These are phyloP conservation scores for Colletotrichum destructivum DNA, from an alignment of 2,329 filamentous ascomycete species.

Conservation along the genomic window DNA sequence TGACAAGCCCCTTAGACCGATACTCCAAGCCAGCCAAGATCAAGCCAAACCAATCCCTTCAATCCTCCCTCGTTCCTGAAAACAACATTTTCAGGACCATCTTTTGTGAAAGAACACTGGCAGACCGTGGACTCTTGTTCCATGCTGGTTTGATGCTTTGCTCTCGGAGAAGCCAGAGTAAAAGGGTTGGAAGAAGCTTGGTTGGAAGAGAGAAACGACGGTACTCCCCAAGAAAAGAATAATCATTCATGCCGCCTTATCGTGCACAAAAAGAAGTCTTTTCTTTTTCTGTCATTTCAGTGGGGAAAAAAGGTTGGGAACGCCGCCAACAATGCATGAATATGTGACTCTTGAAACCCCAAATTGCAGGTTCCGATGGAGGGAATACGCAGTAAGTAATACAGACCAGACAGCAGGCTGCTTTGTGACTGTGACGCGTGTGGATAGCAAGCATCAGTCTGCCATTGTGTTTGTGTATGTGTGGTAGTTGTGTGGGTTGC, in stretches of 20 bases:
- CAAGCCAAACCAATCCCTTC: slow-evolving; percentile 27
- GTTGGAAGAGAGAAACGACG: slow-evolving; percentile 22
- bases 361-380: slow-evolving; percentile 33
- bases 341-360: slow-evolving; percentile 41
- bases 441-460: too few species aligned
- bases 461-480: background rate
- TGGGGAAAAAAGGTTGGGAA: slow-evolving; percentile 46
- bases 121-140: slow-evolving; percentile 39
- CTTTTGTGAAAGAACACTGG: slow-evolving; percentile 33
- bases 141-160: slow-evolving; percentile 24
- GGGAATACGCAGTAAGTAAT: slow-evolving; percentile 38
- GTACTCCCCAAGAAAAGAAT: slow-evolving; percentile 40
- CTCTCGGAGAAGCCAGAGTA: slow-evolving; percentile 42
- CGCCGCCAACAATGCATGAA: slow-evolving; percentile 56
- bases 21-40: slow-evolving; percentile 38
- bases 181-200: slow-evolving; percentile 37
- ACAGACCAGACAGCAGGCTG: slow-evolving; percentile 13
- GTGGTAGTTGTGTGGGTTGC: background rate
- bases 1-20: slow-evolving; percentile 13
- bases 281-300: slow-evolving; percentile 41
- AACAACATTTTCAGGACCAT: slow-evolving; percentile 2
- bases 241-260: slow-evolving; percentile 41
- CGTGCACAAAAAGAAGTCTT: slow-evolving; percentile 43
- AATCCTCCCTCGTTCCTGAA: slow-evolving; percentile 28
- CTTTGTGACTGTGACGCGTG: background rate